Evolutionary conservation across 805 yeast genomes (phyloP).

Genomic region (Wickerhamomyces chambardii): DNA sequence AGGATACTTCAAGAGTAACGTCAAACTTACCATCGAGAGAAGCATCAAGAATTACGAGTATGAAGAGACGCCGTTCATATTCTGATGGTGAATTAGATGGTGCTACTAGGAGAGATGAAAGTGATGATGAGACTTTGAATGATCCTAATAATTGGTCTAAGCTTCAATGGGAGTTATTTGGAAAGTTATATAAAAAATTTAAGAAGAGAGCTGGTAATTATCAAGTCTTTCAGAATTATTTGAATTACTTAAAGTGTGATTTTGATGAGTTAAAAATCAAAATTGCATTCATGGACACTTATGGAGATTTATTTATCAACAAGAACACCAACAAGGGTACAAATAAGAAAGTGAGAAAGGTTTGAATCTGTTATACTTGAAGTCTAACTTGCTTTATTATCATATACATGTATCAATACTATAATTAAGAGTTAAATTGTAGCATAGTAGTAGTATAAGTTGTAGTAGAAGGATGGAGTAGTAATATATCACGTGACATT

Average conservation of each 20-base stretch:
- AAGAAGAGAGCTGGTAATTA: slow-evolving; percentile 3
- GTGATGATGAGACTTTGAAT: slow-evolving; percentile 1
- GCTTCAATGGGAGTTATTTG: slow-evolving; percentile 13
- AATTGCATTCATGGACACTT: slow-evolving; percentile 9
- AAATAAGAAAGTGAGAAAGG: too few relatives aligned
- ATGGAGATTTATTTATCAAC: slow-evolving; percentile 1
- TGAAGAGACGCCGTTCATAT: background rate
- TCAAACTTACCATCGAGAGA: too few relatives aligned
- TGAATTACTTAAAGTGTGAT: slow-evolving; percentile 12
- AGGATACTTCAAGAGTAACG: background rate
- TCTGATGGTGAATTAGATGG: background rate
- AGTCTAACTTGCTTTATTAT: too few relatives aligned
- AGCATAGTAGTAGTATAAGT: too few relatives aligned
- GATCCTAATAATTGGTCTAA: slow-evolving; percentile 5
- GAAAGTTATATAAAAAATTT: slow-evolving; percentile 4
- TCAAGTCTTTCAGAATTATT: slow-evolving; percentile 3
- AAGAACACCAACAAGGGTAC: background rate
- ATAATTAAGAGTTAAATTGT: too few relatives aligned
- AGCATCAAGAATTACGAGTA: too few relatives aligned
- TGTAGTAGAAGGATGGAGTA: too few relatives aligned
- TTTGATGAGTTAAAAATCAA: slow-evolving; percentile 10
- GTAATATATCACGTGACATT: too few relatives aligned
- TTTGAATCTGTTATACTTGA: too few relatives aligned
- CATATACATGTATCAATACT: too few relatives aligned
- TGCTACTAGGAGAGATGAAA: background rate